Conservation (phyloP, 192 early-diverging fungal genomes). For the Backusella circina region DNA sequence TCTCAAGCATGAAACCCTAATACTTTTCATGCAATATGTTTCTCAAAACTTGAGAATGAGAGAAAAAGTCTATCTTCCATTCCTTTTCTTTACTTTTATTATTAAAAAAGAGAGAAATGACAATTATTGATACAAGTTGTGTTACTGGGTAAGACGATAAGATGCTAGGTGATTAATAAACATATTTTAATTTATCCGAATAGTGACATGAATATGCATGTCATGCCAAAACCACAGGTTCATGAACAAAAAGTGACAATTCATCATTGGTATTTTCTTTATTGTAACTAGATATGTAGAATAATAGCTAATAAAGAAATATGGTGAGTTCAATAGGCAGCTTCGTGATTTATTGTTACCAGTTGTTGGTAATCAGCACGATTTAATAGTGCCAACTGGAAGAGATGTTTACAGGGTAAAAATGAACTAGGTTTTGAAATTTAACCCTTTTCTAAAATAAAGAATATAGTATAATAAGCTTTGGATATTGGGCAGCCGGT, state of each 20-base stretch:
- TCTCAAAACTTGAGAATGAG: background rate
- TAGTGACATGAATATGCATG: background rate
- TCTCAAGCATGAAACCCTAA: slow-evolving; percentile 1
- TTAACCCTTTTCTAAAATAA: background rate
- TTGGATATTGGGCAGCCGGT: slow-evolving; percentile 84
- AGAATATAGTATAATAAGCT: slow-evolving; percentile 39
- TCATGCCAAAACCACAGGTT: slow-evolving; percentile 61
- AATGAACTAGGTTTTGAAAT: background rate
- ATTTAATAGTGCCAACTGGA: slow-evolving; percentile 79
- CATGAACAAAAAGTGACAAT: slow-evolving; percentile 83
- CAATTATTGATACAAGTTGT: slow-evolving; percentile 18
- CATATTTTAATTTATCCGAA: background rate
- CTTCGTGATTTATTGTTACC: slow-evolving; percentile 86
- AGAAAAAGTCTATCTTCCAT: background rate
- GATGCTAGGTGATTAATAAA: background rate
- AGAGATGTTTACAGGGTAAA: slow-evolving; percentile 52
- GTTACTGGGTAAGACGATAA: slow-evolving; percentile 17
- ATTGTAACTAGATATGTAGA: background rate
- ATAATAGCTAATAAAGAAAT: background rate
- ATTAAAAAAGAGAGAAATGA: slow-evolving; percentile 12
- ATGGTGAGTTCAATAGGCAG: slow-evolving; percentile 72
- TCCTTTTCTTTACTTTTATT: background rate
- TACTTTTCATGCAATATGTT: background rate
- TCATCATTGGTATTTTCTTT: slow-evolving; percentile 72
- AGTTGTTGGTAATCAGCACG: slow-evolving; percentile 55